Percentiles rank a stretch among this genome's conserved stretches.
Conservation (phyloP, 2,329 filamentous ascomycete species). For the Fusarium floridanum region DNA sequence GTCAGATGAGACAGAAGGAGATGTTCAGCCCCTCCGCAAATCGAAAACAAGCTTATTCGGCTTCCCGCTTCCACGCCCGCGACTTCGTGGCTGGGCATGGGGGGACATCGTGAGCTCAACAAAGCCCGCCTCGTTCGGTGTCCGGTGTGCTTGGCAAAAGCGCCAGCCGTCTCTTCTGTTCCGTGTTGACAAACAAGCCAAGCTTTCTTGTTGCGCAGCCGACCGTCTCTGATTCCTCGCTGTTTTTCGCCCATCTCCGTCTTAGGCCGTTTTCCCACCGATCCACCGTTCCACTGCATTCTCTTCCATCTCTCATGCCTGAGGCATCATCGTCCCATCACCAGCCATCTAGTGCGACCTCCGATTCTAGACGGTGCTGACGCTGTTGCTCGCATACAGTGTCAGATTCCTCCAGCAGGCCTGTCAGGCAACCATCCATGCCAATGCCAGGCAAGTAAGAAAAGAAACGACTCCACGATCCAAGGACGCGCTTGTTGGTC, state of each 20-base stretch:
- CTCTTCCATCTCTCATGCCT: slow-evolving; percentile 7
- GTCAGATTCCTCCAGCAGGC: slow-evolving; percentile 12
- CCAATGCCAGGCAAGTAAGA: neutral
- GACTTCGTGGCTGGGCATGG: slow-evolving; percentile 7
- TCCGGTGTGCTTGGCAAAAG: slow-evolving; percentile 26
- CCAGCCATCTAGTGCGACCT: slow-evolving; percentile 21
- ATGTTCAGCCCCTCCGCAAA: slow-evolving; percentile 18
- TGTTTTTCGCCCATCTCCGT: slow-evolving; percentile 1
- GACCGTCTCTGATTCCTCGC: slow-evolving; percentile 18
- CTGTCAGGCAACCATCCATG: slow-evolving; percentile 27
- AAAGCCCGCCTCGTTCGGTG: neutral
- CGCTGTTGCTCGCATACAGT: slow-evolving; percentile 23
- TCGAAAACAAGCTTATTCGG: slow-evolving; percentile 40
- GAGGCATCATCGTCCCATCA: slow-evolving; percentile 29
- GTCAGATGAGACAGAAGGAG: slow-evolving; percentile 1
- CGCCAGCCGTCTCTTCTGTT: neutral
- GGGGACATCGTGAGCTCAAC: slow-evolving; percentile 15
- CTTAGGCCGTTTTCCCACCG: slow-evolving; percentile 26
- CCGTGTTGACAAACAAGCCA: neutral
- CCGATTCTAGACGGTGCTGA: slow-evolving; percentile 31
- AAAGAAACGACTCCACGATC: neutral
- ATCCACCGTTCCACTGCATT: slow-evolving; percentile 35
- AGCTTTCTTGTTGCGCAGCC: neutral
- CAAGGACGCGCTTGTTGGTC: slow-evolving; percentile 14
- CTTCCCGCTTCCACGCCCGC: slow-evolving; percentile 29